These are phyloP conservation scores for Inga oerstediana DNA, from an alignment of 306 rosid species.

Conservation along the genomic window DNA sequence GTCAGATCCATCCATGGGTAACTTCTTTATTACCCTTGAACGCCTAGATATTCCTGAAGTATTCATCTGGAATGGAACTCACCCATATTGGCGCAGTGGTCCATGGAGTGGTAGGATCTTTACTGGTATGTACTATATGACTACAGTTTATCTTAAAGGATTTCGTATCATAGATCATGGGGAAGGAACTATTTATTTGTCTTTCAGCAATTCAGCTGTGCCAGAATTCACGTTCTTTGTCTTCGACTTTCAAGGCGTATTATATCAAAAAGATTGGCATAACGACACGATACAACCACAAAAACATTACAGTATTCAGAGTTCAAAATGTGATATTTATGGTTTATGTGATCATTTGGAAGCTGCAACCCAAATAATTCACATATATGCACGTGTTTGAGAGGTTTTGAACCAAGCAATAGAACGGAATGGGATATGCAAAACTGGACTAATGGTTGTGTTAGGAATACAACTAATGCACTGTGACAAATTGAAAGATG, in stretches of 20 bases:
- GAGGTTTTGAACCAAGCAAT: slow-evolving; percentile 45
- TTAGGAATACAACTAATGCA: slow-evolving; percentile 28
- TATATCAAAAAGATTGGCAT: neutral
- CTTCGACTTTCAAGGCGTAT: slow-evolving; percentile 28
- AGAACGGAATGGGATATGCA: slow-evolving; percentile 32
- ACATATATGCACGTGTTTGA: slow-evolving; percentile 51
- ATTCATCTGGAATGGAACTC: slow-evolving; percentile 26
- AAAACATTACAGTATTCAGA: neutral
- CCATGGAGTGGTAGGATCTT: slow-evolving; percentile 38
- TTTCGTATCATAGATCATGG: neutral
- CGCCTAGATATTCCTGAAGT: slow-evolving; percentile 8
- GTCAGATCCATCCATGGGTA: slow-evolving; percentile 17
- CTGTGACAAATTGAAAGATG: slow-evolving; percentile 32
- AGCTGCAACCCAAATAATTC: neutral
- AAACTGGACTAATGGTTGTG: slow-evolving; percentile 37
- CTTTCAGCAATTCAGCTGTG: neutral
- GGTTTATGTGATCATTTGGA: slow-evolving; percentile 35
- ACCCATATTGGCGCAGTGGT: slow-evolving; percentile 41
- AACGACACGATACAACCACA: neutral
- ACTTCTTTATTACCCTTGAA: slow-evolving; percentile 9
- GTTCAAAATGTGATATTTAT: slow-evolving; percentile 30
- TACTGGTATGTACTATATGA: slow-evolving; percentile 30
- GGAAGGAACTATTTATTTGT: slow-evolving; percentile 10
- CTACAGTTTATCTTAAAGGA: neutral
- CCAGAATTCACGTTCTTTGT: neutral